These are phyloP conservation scores for Lactarius pseudohatsudake DNA, from an alignment of 768 basidiomycete species.

Conservation along the genomic window DNA sequence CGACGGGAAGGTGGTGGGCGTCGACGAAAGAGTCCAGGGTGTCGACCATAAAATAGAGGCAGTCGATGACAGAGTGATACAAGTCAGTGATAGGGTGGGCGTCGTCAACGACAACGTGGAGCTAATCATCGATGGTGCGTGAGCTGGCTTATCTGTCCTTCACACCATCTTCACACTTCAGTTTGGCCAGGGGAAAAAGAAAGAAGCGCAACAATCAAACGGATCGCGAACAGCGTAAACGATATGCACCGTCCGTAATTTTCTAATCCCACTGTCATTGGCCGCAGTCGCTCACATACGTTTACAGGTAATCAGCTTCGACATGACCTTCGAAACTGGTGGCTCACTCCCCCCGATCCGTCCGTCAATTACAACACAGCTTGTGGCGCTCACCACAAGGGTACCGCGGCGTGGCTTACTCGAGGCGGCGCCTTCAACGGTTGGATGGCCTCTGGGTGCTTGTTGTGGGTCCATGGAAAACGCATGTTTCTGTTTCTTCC, in stretches of 20 bases:
- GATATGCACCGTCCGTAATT: background rate
- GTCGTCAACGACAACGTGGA: background rate
- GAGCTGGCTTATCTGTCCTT: no score
- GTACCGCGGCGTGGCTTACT: slow-evolving; percentile 1
- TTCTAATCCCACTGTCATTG: background rate
- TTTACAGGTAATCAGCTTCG: slow-evolving; percentile 1
- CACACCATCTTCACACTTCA: background rate
- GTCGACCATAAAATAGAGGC: background rate
- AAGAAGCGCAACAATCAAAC: background rate
- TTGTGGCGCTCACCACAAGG: background rate
- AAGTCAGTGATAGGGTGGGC: background rate
- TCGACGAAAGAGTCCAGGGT: background rate
- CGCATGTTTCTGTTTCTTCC: background rate
- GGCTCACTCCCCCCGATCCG: slow-evolving; percentile 13
- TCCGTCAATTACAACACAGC: slow-evolving; percentile 6
- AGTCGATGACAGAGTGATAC: background rate
- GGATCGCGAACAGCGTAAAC: background rate
- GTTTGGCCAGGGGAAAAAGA: background rate
- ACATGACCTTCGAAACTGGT: background rate
- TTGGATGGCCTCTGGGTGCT: background rate
- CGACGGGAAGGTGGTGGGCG: background rate
- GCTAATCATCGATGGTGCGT: background rate
- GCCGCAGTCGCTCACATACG: background rate
- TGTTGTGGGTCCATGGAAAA: slow-evolving; percentile 11
- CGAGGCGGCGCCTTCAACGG: background rate